Base-by-base conservation (phyloP, 345 rosid species). In the Linum lewisii region DNA sequence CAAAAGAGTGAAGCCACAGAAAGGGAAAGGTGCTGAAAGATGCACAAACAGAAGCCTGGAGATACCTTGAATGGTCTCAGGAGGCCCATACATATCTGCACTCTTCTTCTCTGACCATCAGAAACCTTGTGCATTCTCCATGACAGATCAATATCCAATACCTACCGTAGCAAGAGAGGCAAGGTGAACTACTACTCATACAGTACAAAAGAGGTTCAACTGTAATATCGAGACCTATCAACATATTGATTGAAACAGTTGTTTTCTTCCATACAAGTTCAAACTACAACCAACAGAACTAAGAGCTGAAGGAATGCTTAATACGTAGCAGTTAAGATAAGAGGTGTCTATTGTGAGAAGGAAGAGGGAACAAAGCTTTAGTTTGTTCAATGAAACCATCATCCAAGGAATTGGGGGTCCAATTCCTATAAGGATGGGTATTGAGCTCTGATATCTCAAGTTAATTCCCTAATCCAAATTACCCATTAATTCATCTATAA, bases 41-140 rank as follows among this genome's bases (percentile, higher is more conserved):
- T 6, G 34, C 34, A 29, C 0, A 4, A 29, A 8, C 34, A 29
- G 34, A 42, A 42, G 1, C 4, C 47, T 42, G 47, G 18, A 61
- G 32, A 60, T 68, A 11, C 95, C 96, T 82, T 89, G 72, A 82
- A 93, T 57, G 96, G 92, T 80, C 66, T 84, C 55, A 93, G 88
- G 57, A 93, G 95, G 63, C 99, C 97, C 99, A 93, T 89, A 68
- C 97, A 89, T 32, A 93, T 93, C 74, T 93, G 99, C 45, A 93
- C 97, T 29, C 96, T 81, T 67, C 99, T 81, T 78, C 97, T 81
- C 74, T 93, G 95, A 24, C 99, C 96, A 75, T 87, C 97, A 2
- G 96, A 93, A 45, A 87, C 97, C 86, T 79, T 93, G 72, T 93
- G 99, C 85, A 93, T 69, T 75, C 95, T 84, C 97, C 97, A 93